Evolutionary conservation across 108 stramenopile genomes (phyloP).

Genomic region (Cyclotella sp.): DNA sequence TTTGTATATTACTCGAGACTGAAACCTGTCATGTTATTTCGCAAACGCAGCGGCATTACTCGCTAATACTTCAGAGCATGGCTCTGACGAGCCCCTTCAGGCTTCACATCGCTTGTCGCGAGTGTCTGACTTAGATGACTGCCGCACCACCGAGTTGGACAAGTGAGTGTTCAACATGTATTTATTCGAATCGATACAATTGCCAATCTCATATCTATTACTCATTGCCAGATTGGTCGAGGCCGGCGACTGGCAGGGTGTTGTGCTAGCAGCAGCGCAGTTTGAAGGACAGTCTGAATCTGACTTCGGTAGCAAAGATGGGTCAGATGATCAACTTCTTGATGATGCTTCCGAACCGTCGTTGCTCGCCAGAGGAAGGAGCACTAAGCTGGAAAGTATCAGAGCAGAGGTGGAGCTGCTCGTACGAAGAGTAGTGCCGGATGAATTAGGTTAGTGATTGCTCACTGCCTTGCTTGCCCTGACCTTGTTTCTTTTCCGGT

Average conservation of each 20-base stretch:
- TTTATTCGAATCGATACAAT: no score
- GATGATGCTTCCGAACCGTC: slow-evolving; percentile 24
- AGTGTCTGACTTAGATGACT: neutral
- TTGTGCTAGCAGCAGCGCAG: slow-evolving; percentile 52
- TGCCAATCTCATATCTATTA: neutral
- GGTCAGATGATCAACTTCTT: neutral
- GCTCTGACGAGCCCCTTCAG: neutral
- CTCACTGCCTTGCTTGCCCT: neutral
- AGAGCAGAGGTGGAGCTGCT: slow-evolving; percentile 58
- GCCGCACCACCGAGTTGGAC: slow-evolving; percentile 29
- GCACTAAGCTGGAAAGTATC: slow-evolving; percentile 33
- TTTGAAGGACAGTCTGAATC: slow-evolving; percentile 31
- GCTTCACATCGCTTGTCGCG: neutral
- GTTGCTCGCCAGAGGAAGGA: slow-evolving; percentile 18
- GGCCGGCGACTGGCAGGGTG: slow-evolving; percentile 57
- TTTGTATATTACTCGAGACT: no score
- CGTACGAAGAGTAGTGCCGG: slow-evolving; percentile 65
- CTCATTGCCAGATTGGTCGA: slow-evolving; percentile 23
- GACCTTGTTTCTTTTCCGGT: neutral
- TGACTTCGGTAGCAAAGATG: slow-evolving; percentile 9
- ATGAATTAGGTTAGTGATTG: slow-evolving; percentile 53
- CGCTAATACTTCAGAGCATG: neutral
- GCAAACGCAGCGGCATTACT: slow-evolving; percentile 54
- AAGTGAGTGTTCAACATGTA: neutral
- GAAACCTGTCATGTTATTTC: slow-evolving; percentile 7